A percentile compares a stretch with the other conserved stretches of the same genome.
Evolutionary conservation across 1,284 basidiomycete genomes (phyloP).

Genomic region (Trametes sp.): DNA sequence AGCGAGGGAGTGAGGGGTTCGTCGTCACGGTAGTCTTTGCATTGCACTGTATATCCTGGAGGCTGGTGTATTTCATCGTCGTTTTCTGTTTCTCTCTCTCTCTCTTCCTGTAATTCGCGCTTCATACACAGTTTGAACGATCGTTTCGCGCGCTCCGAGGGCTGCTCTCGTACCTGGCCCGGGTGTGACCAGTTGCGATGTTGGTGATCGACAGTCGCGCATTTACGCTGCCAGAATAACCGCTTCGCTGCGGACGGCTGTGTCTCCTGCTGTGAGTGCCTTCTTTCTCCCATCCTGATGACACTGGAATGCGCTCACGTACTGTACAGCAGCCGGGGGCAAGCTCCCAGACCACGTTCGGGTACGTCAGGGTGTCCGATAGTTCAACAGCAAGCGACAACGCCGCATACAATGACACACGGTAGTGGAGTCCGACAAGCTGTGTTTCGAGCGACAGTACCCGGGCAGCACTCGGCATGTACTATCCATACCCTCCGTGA

Average conservation of each 20-base stretch:
- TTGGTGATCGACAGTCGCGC: background rate
- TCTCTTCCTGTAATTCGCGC: constrained; percentile 16
- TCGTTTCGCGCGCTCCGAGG: background rate
- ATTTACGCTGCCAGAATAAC: background rate
- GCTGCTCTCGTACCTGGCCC: background rate
- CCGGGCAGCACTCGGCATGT: background rate
- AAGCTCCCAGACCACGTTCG: background rate
- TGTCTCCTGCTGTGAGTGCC: background rate
- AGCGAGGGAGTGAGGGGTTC: background rate
- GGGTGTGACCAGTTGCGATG: background rate
- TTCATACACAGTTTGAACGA: constrained; percentile 16
- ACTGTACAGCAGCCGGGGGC: background rate
- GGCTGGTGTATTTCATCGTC: constrained; percentile 31
- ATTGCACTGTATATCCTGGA: constrained; percentile 34
- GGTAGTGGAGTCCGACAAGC: too few species aligned
- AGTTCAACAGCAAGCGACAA: background rate
- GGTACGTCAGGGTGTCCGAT: background rate
- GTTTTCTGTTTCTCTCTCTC: constrained; percentile 10
- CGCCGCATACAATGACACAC: background rate
- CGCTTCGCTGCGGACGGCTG: background rate
- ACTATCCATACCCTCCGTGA: too few species aligned
- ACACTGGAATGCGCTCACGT: background rate
- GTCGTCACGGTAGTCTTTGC: constrained; percentile 26
- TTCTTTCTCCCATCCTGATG: background rate
- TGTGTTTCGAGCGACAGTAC: too few species aligned